A percentile compares a stretch with the other conserved stretches of the same genome.
Conservation (phyloP, 2,329 filamentous ascomycete species). For the Chrysoporthe cubensis region DNA sequence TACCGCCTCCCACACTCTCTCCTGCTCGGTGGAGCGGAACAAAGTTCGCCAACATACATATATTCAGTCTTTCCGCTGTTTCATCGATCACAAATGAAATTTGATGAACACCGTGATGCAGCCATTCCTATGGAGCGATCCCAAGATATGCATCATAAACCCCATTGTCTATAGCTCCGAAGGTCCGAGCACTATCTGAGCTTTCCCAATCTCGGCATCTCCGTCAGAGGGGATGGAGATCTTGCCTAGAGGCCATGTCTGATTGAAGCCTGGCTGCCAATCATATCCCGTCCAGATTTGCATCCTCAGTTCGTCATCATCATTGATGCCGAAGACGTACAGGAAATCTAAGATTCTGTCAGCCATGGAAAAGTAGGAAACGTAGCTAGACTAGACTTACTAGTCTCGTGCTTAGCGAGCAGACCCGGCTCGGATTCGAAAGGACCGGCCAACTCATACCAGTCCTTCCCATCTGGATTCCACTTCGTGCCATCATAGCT, state of each 20-base stretch:
- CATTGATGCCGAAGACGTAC: slow-evolving; percentile 9
- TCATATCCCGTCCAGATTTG: slow-evolving; percentile 15
- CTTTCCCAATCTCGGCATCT: not conserved
- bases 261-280: slow-evolving; percentile 14
- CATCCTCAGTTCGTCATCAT: slow-evolving; percentile 3
- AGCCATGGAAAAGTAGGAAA: not conserved
- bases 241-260: not conserved
- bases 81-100: not conserved
- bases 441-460: slow-evolving; percentile 7
- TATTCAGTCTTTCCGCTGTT: not conserved
- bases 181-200: not conserved
- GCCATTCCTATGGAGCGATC: not conserved
- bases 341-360: slow-evolving; percentile 1
- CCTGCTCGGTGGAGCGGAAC: too few relatives aligned
- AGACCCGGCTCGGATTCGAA: slow-evolving; percentile 9
- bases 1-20: too few relatives aligned
- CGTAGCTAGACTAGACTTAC: not conserved
- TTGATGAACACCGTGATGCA: not conserved
- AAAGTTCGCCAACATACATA: too few relatives aligned
- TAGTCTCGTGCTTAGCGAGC: not conserved
- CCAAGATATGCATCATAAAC: not conserved
- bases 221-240: not conserved
- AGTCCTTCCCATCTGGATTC: slow-evolving; percentile 4
- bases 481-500: slow-evolving; percentile 10
- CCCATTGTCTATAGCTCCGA: not conserved